These are phyloP conservation scores for Fraxinus velutina DNA, from an alignment of 305 asterid genomes.

Conservation along the genomic window DNA sequence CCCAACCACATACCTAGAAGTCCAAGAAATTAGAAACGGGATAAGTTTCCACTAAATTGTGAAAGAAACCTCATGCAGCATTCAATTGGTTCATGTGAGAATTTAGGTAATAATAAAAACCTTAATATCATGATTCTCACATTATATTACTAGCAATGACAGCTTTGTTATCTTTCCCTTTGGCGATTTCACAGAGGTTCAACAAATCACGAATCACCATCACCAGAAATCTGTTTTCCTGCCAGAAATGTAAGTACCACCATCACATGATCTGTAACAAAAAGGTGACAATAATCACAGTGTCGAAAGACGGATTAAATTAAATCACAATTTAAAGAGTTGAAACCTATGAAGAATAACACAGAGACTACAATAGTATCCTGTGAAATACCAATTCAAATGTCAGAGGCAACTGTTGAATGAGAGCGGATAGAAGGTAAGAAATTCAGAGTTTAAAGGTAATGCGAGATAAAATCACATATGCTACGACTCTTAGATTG, in stretches of 20 bases:
- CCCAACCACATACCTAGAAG: conserved; percentile 95
- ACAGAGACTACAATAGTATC: not conserved
- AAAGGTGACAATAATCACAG: not conserved
- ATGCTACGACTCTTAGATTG: not conserved
- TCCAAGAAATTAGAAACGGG: conserved; percentile 14
- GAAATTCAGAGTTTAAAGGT: not conserved
- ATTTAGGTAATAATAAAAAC: not conserved
- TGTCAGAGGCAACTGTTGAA: not conserved
- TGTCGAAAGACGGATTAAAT: not conserved
- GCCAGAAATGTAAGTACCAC: conserved; percentile 25
- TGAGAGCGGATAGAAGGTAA: not conserved
- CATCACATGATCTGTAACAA: not conserved
- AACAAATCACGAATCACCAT: conserved; percentile 97
- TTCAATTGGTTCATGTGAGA: not conserved
- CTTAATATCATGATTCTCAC: conserved; percentile 41
- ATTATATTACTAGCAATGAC: conserved; percentile 98
- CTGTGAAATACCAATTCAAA: not conserved
- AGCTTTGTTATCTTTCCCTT: conserved; percentile 98
- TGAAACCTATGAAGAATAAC: not conserved
- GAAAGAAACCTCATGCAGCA: conserved; percentile 8
- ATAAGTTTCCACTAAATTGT: not conserved
- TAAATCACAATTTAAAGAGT: not conserved
- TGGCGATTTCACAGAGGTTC: conserved; percentile 93
- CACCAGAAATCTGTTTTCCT: conserved; percentile 96
- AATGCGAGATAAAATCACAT: not conserved